Evolutionary conservation across 148 eudicot genomes (phyloP), one percentile per base, ranked within the genome.

Genomic region (Heliamphora exappendiculata): DNA sequence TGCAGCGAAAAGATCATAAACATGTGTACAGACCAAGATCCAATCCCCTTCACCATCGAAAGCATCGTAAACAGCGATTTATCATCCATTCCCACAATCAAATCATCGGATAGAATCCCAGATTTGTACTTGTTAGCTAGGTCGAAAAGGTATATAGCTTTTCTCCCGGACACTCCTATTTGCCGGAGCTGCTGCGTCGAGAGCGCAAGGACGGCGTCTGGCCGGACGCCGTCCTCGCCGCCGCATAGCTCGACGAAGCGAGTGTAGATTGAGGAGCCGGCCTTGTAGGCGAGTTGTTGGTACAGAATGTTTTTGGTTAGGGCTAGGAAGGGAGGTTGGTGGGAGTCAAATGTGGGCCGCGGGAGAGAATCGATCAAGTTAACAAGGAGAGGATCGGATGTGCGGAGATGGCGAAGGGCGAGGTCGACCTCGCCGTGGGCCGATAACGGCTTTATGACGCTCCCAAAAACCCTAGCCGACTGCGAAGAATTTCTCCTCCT

Each of bases 1-100:
- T 84, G 87, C 69, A 87, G 71, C 0, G 89, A 84, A 49, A 84
- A 84, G 8, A 87, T 87, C 89, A 84, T 87, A 57, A 87, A 87
- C 89, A 84, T 87, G 29, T 87, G 89, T 4, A 87, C 89, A 9
- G 89, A 57, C 62, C 62, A 57, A 57, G 62, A 57, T 2, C 62
- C 62, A 57, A 57, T 57, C 11, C 62, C 62, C 7, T 57, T 57
- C 62, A 57, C 62, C 62, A 57, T 57, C 24, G 62, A 57, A 24
- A 57, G 62, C 62, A 57, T n/a, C 2, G 62, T 57, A 24, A 57
- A 57, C 9, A 57, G 10, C 1, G 87, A 84, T 84, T 77, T 84
- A 74, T 87, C 89, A 39, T 87, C 89, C 89, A 87, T 87, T 26
- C 72, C 83, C 26, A 84, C 84, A 22, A 87, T 79, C 11, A 69